Conservation (phyloP, 148 eudicot genomes). For the Camellia sinensis region DNA sequence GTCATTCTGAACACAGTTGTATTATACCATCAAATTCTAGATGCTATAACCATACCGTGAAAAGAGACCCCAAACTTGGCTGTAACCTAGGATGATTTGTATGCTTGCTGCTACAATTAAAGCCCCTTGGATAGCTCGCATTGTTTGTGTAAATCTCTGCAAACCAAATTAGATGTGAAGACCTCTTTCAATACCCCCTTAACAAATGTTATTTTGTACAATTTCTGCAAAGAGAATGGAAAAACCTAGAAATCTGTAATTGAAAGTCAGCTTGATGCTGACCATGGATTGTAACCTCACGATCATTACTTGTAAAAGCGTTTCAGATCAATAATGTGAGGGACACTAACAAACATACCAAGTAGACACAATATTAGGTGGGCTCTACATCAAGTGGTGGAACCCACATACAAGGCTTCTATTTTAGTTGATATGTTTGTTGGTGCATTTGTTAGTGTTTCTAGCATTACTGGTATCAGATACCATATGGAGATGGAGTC, state of each 20-base stretch:
- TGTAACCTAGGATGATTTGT: constrained; percentile 90
- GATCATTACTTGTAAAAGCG: not conserved
- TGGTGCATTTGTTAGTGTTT: too few relatives aligned
- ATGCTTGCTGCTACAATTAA: constrained; percentile 88
- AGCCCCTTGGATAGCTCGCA: constrained; percentile 99
- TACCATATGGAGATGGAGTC: not conserved
- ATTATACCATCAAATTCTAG: not conserved
- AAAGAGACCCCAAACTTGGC: constrained; percentile 99
- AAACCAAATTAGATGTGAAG: constrained; percentile 14
- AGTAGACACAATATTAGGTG: too few relatives aligned
- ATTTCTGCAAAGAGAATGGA: not conserved
- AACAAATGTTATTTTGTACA: not conserved
- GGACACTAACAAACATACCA: too few relatives aligned
- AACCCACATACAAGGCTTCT: too few relatives aligned
- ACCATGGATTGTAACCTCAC: not conserved
- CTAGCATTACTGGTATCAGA: too few relatives aligned
- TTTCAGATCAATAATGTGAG: too few relatives aligned
- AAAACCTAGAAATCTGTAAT: not conserved
- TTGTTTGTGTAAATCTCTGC: constrained; percentile 93
- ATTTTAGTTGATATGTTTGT: too few relatives aligned
- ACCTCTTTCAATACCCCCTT: constrained; percentile 3
- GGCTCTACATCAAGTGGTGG: too few relatives aligned
- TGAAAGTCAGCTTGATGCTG: not conserved
- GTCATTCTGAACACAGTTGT: not conserved
- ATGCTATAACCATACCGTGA: constrained; percentile 56